A percentile compares a stretch with the other conserved stretches of the same genome.
These are phyloP conservation scores for Trichoderma aggressivum DNA, from an alignment of 2,329 filamentous ascomycete species.

Conservation along the genomic window DNA sequence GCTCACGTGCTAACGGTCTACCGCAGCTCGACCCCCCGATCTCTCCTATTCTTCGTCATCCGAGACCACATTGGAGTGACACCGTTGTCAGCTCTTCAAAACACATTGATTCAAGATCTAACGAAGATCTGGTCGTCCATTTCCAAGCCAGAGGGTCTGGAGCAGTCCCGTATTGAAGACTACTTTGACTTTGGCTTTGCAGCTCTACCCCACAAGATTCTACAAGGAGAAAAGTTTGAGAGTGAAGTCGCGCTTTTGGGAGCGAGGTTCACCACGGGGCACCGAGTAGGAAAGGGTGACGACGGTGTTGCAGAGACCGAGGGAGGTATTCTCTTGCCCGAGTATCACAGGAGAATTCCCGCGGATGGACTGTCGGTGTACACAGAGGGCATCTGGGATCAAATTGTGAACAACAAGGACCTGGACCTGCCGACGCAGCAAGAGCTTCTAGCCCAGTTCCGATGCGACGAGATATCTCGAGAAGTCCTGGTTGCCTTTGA, in stretches of 20 bases:
- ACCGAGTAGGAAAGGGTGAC: constrained; percentile 63
- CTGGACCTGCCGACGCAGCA: constrained; percentile 95
- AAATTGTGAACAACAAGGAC: constrained; percentile 98
- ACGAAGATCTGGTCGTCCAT: constrained; percentile 89
- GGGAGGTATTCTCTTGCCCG: constrained; percentile 81
- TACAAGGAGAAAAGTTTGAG: constrained; percentile 88
- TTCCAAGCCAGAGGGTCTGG: constrained; percentile 84
- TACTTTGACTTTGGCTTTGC: constrained; percentile 99
- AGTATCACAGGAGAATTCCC: constrained; percentile 93
- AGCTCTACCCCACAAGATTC: constrained; percentile 91
- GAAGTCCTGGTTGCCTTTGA: constrained; percentile 87
- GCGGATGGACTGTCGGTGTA: constrained; percentile 96
- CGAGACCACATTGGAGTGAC: constrained; percentile 94
- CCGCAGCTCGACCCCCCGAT: constrained; percentile 76
- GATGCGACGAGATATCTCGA: constrained; percentile 92
- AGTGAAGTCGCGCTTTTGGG: constrained; percentile 77
- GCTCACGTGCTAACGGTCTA: constrained; percentile 7
- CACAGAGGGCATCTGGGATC: constrained; percentile 92
- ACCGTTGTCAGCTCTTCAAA: constrained; percentile 82
- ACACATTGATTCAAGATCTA: constrained; percentile 86
- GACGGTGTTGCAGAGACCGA: constrained; percentile 68
- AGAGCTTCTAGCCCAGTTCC: constrained; percentile 92
- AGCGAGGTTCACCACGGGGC: constrained; percentile 76
- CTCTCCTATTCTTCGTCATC: constrained; percentile 96
- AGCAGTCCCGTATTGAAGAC: constrained; percentile 86